Conservation (phyloP, 2,329 filamentous ascomycete species). For the Penicillium sp. region DNA sequence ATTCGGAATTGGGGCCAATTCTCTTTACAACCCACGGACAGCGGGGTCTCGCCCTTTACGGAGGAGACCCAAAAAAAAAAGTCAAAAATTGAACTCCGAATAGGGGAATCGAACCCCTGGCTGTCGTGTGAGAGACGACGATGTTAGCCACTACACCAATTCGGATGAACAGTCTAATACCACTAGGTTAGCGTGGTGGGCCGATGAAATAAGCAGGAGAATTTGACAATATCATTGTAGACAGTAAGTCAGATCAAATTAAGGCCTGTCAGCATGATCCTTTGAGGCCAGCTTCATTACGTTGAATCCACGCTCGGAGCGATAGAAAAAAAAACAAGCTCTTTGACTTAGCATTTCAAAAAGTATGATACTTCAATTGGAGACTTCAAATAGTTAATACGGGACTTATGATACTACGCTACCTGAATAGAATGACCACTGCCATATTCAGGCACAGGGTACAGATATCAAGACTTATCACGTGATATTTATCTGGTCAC, state of each 20-base stretch:
- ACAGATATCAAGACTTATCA: neutral
- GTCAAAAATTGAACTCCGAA: conserved; percentile 16
- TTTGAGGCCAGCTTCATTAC: neutral
- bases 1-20: no score
- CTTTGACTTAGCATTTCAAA: no score
- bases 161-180: conserved; percentile 7
- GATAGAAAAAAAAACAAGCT: no score
- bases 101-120: conserved; percentile 27
- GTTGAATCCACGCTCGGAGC: neutral
- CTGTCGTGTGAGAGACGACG: conserved; percentile 27
- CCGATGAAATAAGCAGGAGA: neutral
- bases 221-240: no score
- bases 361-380: no score
- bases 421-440: no score
- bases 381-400: no score
- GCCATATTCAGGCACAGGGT: no score
- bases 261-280: no score
- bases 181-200: neutral
- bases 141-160: conserved; percentile 29
- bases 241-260: no score
- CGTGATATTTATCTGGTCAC: conserved; percentile 12
- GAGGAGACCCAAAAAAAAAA: neutral
- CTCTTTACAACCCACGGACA: no score
- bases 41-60: neutral
- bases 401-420: no score